These are phyloP conservation scores for Mucor racemosus DNA, from an alignment of 371 early-diverging fungal genomes.

Conservation along the genomic window DNA sequence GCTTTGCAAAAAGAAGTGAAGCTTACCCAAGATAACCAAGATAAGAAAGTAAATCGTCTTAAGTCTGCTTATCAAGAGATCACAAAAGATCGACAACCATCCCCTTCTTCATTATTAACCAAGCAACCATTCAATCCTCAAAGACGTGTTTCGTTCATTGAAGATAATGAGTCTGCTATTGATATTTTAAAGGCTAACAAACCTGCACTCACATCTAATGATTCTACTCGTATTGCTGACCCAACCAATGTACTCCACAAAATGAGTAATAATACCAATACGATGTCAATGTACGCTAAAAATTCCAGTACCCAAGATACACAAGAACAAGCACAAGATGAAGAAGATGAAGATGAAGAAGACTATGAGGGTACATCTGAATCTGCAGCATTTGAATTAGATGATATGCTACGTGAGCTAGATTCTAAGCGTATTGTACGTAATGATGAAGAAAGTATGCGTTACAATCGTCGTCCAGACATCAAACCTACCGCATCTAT, in stretches of 20 bases:
- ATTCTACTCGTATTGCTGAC: too few species aligned
- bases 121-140: slow-evolving; percentile 14
- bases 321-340: neutral
- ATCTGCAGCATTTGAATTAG: slow-evolving; percentile 23
- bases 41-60: slow-evolving; percentile 13
- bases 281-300: neutral
- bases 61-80: slow-evolving; percentile 2
- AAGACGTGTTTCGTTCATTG: slow-evolving; percentile 15
- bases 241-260: neutral
- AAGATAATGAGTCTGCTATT: neutral
- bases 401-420: slow-evolving; percentile 27
- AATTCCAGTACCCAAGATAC: neutral
- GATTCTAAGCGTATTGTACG: slow-evolving; percentile 20
- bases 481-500: slow-evolving; percentile 26
- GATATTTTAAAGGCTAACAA: neutral
- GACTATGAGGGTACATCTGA: slow-evolving; percentile 5
- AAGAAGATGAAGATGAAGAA: slow-evolving; percentile 6
- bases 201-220: too few species aligned
- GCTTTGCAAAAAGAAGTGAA: too few species aligned
- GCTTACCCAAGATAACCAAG: neutral
- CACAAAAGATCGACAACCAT: neutral
- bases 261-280: neutral
- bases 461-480: neutral
- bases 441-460: slow-evolving; percentile 1
- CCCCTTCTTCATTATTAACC: slow-evolving; percentile 9